A percentile compares a stretch with the other conserved stretches of the same genome.
Evolutionary conservation across 1,139 yeast genomes (phyloP).

Genomic region (Arxiozyma slooffiae): DNA sequence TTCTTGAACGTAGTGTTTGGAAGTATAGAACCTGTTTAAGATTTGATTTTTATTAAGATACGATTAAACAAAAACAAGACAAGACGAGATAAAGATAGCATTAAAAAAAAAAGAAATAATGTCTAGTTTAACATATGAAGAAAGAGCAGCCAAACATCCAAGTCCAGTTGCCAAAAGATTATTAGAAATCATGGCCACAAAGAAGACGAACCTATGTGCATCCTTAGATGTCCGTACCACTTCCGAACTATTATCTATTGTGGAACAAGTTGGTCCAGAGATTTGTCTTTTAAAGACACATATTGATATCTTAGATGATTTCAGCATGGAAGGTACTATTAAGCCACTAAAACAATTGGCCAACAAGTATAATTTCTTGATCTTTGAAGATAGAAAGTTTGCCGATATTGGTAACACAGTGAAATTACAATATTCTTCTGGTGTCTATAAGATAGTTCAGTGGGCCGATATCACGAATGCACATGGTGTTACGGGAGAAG

Average conservation of each 20-base stretch:
- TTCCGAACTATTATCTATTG: constrained; percentile 54
- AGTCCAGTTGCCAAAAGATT: constrained; percentile 76
- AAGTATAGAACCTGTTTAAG: no score
- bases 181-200: constrained; percentile 62
- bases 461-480: constrained; percentile 99
- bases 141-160: constrained; percentile 60
- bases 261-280: constrained; percentile 80
- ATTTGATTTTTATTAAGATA: no score
- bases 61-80: neutral
- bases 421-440: constrained; percentile 84
- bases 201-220: constrained; percentile 86
- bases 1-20: no score
- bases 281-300: constrained; percentile 92
- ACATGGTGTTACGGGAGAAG: constrained; percentile 94
- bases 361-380: constrained; percentile 68
- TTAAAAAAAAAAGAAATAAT: no score
- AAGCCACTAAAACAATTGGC: constrained; percentile 62
- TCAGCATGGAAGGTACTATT: constrained; percentile 69
- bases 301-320: constrained; percentile 85
- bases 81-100: neutral
- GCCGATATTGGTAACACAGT: constrained; percentile 99
- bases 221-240: constrained; percentile 88
- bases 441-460: constrained; percentile 75
- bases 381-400: constrained; percentile 93
- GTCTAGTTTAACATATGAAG: constrained; percentile 42